Base-by-base conservation (phyloP, 2,329 filamentous ascomycete species). In the Beauveria bassiana region DNA sequence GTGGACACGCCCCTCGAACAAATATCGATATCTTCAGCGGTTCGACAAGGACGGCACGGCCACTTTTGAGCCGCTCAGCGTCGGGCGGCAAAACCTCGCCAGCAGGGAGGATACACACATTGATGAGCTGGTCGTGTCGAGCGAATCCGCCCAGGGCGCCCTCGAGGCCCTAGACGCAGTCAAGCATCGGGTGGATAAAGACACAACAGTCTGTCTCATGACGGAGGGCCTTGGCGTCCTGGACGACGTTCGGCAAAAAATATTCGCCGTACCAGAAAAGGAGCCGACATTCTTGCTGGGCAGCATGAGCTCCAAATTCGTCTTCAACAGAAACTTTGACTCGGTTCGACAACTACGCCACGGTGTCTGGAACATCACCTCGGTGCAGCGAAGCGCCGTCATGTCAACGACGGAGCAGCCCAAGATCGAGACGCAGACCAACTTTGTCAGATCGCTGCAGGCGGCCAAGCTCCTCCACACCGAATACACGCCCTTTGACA, bases 191-290 rank as follows among this genome's bases (percentile, higher is more conserved):
- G 75, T 96, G n/a, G 80, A 83, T 49, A 77, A 81, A 3, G 77
- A 85, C 31, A 91, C 88, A 1, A 89, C 90, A 0, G 81, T 96
- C 8, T 85, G 89, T 63, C 82, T 96, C 61, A 73, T 96, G 61
- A 88, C 91, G 61, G 90, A 93, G 64, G 91, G 93, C 1, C 84
- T 98, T 73, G 93, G 95, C 0, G 78, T 91, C 1, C 79, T 91
- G n/a, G 92, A 98, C 54, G 82, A 86, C 54, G 80, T 97, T 46
- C 91, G 91, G 67, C 74, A 81, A 40, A 73, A 81, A 12, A 72
- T 96, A 31, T 97, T 96, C 66, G 81, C 84, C 0, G 82, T 93
- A 64, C 79, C 83, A 0, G 71, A 75, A 1, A 78, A 76, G 0
- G 82, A 89, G 28, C 95, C 95, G 2, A 85, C 84, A 61, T 96